Conservation (phyloP, 768 basidiomycete species). For the Boletus barrowsii region DNA sequence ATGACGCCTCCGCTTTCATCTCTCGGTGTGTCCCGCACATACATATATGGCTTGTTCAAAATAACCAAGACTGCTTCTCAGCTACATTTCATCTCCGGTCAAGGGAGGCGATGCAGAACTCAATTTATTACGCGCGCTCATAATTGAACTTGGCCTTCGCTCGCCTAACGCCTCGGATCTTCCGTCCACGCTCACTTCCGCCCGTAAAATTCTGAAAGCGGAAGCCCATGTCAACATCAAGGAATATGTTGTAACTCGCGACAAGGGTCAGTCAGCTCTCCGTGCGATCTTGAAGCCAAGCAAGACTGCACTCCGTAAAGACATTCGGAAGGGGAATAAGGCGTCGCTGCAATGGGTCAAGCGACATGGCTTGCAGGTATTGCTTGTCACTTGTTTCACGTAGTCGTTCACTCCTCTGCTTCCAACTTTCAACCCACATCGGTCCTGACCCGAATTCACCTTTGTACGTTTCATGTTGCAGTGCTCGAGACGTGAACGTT, state of each 20-base stretch:
- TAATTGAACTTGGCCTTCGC: conserved; percentile 70
- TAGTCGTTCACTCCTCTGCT: conserved; percentile 14
- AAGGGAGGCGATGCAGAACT: conserved; percentile 36
- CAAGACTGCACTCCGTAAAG: conserved; percentile 57
- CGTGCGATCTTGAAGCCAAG: conserved; percentile 60
- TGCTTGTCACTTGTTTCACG: conserved; percentile 52
- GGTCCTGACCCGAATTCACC: not conserved
- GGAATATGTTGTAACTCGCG: conserved; percentile 68
- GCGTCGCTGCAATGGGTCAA: conserved; percentile 60
- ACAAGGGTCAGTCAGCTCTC: conserved; percentile 60
- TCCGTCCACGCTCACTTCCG: conserved; percentile 60
- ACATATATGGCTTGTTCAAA: not conserved
- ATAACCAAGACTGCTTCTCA: conserved; percentile 2
- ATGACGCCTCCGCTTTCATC: conserved; percentile 28
- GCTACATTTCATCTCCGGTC: conserved; percentile 23
- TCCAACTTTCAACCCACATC: not conserved
- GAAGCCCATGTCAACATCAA: conserved; percentile 68
- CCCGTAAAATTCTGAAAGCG: conserved; percentile 64
- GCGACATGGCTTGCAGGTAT: conserved; percentile 57
- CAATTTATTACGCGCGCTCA: conserved; percentile 66
- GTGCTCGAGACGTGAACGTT: not conserved
- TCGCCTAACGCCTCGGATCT: conserved; percentile 42
- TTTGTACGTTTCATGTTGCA: not conserved
- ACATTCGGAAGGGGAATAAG: conserved; percentile 48
- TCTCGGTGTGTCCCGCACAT: conserved; percentile 16